These are phyloP conservation scores for Irpex sp. DNA, from an alignment of 1,284 basidiomycete genomes.

Conservation along the genomic window DNA sequence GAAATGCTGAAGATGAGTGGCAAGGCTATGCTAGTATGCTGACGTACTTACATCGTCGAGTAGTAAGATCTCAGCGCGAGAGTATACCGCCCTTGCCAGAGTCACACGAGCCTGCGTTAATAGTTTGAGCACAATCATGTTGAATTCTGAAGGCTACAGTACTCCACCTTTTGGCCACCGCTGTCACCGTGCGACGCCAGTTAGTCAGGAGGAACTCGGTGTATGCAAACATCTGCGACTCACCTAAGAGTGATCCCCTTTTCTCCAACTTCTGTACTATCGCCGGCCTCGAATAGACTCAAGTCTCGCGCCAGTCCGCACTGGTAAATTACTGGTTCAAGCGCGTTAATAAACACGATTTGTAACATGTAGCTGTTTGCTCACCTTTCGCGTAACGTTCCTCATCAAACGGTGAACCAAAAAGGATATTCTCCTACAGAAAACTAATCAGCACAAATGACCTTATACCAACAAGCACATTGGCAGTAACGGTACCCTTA, in stretches of 20 bases:
- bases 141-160: not conserved
- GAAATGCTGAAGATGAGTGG: not conserved
- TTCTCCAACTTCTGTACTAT: constrained; percentile 67
- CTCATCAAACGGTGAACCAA: constrained; percentile 38
- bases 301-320: constrained; percentile 63
- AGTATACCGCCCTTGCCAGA: constrained; percentile 63
- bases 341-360: constrained; percentile 28
- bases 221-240: not conserved
- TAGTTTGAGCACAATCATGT: constrained; percentile 35
- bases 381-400: constrained; percentile 38
- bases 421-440: constrained; percentile 38
- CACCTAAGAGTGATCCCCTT: constrained; percentile 52
- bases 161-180: constrained; percentile 58
- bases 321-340: constrained; percentile 23
- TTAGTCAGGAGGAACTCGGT: not conserved
- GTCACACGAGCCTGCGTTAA: constrained; percentile 50
- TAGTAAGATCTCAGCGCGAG: constrained; percentile 50
- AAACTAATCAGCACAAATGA: not conserved
- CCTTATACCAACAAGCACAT: not conserved
- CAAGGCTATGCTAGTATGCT: not conserved
- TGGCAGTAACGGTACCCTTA: constrained; percentile 24
- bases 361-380: not conserved
- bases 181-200: constrained; percentile 22
- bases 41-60: constrained; percentile 43
- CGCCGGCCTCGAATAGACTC: constrained; percentile 64